Conservation (phyloP, 768 basidiomycete genomes). For the Lentinula raphanica region DNA sequence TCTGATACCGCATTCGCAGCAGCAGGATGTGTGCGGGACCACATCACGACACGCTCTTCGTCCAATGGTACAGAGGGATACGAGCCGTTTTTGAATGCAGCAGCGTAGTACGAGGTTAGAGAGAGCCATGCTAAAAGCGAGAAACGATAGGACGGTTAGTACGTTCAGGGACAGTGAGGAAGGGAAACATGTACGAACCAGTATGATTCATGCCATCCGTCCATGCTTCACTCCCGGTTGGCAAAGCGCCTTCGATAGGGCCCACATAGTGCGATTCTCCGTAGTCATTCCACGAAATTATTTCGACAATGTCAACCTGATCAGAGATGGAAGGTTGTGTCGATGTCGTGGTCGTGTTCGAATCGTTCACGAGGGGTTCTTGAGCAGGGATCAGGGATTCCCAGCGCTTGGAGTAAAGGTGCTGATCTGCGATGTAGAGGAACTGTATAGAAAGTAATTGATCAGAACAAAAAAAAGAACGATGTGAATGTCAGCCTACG, state of each 20-base stretch:
- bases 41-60: conserved; percentile 48
- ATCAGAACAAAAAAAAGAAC: not conserved
- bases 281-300: conserved; percentile 70
- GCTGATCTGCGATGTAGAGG: conserved; percentile 63
- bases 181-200: conserved; percentile 25
- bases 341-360: not conserved
- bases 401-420: conserved; percentile 65
- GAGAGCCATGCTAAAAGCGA: conserved; percentile 67
- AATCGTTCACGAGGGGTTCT: not conserved
- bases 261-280: conserved; percentile 80
- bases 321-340: conserved; percentile 17
- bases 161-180: no score
- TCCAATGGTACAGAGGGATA: conserved; percentile 58
- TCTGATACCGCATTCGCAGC: conserved; percentile 46
- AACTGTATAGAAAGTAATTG: conserved; percentile 39
- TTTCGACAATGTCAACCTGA: conserved; percentile 53
- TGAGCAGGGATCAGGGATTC: conserved; percentile 56
- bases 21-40: conserved; percentile 63
- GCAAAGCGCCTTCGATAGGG: conserved; percentile 68
- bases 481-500: conserved; percentile 29
- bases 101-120: conserved; percentile 60
- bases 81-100: conserved; percentile 66
- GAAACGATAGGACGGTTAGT: no score
- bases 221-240: conserved; percentile 65
- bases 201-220: conserved; percentile 60